Evolutionary conservation across 75 land plant genomes (phyloP).

Genomic region (Azolla pinnata): DNA sequence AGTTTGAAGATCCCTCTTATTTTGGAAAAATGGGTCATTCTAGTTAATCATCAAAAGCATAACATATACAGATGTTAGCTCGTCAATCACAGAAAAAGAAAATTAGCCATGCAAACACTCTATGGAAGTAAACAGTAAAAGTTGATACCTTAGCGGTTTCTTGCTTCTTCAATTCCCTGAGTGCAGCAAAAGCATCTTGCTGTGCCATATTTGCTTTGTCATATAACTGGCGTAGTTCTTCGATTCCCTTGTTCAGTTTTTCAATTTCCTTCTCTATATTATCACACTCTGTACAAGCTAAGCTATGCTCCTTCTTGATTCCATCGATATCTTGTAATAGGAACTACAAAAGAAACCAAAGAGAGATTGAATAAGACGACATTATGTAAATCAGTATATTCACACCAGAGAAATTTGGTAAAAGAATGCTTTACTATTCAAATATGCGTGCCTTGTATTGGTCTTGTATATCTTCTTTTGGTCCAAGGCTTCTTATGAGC

Average conservation of each 20-base stretch:
- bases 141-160: constrained; percentile 36
- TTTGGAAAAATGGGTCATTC: constrained; percentile 37
- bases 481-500: constrained; percentile 40
- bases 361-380: background rate
- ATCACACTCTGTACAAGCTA: constrained; percentile 20
- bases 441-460: constrained; percentile 33
- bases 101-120: background rate
- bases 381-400: background rate
- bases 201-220: constrained; percentile 40
- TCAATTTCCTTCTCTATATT: constrained; percentile 27
- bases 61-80: background rate
- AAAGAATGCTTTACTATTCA: background rate
- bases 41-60: constrained; percentile 14
- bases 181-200: constrained; percentile 43
- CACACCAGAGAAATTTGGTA: background rate
- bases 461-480: constrained; percentile 48
- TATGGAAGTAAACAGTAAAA: background rate
- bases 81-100: background rate
- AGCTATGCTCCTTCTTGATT: constrained; percentile 20
- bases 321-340: constrained; percentile 42
- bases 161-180: constrained; percentile 30
- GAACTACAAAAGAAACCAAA: constrained; percentile 19
- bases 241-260: constrained; percentile 17
- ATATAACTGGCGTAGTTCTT: constrained; percentile 21
- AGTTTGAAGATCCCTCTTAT: constrained; percentile 27